These are phyloP conservation scores for Draba incana DNA, from an alignment of 345 rosid species.

Conservation along the genomic window DNA sequence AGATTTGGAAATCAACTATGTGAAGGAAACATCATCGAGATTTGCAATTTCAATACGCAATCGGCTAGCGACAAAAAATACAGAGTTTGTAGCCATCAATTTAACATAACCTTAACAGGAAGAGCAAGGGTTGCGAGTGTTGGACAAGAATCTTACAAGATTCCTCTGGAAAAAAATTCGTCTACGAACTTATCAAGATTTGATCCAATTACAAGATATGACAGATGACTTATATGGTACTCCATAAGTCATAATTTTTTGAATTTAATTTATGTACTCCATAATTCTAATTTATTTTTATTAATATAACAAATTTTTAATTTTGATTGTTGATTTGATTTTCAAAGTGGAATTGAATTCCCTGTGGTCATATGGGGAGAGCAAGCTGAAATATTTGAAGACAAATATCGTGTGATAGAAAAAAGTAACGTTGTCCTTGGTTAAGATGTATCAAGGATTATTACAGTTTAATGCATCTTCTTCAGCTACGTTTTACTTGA, in stretches of 20 bases:
- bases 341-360: no score
- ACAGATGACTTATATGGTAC: neutral
- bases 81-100: neutral
- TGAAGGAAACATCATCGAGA: no score
- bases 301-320: no score
- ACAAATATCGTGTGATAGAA: no score
- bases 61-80: neutral
- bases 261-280: neutral
- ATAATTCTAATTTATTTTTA: neutral
- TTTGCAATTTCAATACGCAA: neutral
- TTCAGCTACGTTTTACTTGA: neutral
- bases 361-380: no score
- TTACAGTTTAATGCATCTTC: neutral
- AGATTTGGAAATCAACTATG: no score
- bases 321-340: no score
- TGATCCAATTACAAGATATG: neutral
- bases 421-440: neutral
- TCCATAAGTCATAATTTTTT: neutral
- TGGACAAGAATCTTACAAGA: neutral
- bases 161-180: neutral
- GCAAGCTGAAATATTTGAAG: no score
- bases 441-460: neutral
- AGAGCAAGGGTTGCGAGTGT: neutral
- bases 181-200: neutral
- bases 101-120: neutral